A percentile compares a stretch with the other conserved stretches of the same genome.
phyloP scores from a whole-genome alignment of 148 eudicot genomes.

The Persicaria tinctoria region DNA sequence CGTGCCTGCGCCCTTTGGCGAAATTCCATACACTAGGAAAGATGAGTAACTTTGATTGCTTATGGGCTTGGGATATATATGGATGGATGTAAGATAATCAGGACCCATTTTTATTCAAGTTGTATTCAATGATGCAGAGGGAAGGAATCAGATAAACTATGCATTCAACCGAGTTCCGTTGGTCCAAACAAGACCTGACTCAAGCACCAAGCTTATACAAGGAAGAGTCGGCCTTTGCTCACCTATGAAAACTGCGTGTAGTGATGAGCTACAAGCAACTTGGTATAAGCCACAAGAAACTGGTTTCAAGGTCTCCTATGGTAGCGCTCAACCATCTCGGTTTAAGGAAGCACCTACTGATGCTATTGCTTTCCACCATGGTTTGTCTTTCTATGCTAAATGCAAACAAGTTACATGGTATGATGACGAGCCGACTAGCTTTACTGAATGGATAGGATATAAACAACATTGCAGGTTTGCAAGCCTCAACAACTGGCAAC shows the following conservation, averaged over 20 bases:
- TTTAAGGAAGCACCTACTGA: too few species aligned
- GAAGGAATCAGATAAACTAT: slow-evolving; percentile 54
- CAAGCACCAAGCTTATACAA: slow-evolving; percentile 37
- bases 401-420: too few species aligned
- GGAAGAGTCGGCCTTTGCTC: slow-evolving; percentile 32
- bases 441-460: too few species aligned
- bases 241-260: slow-evolving; percentile 29
- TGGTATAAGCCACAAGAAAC: slow-evolving; percentile 32
- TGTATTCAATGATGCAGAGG: slow-evolving; percentile 32
- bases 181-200: slow-evolving; percentile 35
- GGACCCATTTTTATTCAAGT: background rate
- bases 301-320: slow-evolving; percentile 24
- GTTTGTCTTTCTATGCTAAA: too few species aligned
- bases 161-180: slow-evolving; percentile 38
- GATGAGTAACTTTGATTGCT: too few species aligned
- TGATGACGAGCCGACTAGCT: too few species aligned
- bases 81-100: too few species aligned
- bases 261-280: slow-evolving; percentile 33
- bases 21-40: background rate
- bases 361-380: too few species aligned
- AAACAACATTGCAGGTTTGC: slow-evolving; percentile 27
- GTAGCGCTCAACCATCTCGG: background rate
- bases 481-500: slow-evolving; percentile 26
- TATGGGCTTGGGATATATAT: too few species aligned
- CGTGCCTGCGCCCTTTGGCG: background rate